Evolutionary conservation across 75 land plant species (phyloP), one percentile per base, ranked within the genome.

Genomic region (Sequoia sempervirens): DNA sequence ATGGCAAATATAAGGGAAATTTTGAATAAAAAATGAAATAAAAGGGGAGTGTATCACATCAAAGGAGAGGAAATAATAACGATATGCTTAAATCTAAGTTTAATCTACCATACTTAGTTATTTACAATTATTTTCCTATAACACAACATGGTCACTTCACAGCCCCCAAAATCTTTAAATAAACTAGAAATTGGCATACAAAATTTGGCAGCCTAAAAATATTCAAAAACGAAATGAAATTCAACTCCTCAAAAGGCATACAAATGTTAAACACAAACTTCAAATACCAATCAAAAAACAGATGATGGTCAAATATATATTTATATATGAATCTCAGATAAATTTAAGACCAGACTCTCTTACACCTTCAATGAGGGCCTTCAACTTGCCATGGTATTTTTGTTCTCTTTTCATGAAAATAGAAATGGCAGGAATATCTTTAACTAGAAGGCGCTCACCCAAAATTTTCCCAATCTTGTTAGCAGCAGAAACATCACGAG

Each of bases 371-470:
- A 96, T 83, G n/a, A 96, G 88, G 20, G 98, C 96, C 81, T 94
- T 96, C 38, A 94, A 88, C 86, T 94, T 94, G 23, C 98, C 98
- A 82, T 96, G 98, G 61, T 94, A 96, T 72, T 84, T 91, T 85
- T 96, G 96, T 13, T 93, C 94, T 78, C 91, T 88, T 83, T 89
- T 90, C 69, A 93, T 86, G 80, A 85, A 84, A 37, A 92, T 90
- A 58, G 91, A 40, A 28, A 96, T 90, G 28, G 92, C 94, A 20
- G 97, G 93, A 8, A 96, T 90, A n/a, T 89, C 87, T 80, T 92
- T 88, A 28, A 81, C 82, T 86, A 92, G 87, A 70, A 95, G 84
- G 17, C 99, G 83, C 70, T 92, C 90, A 0, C 90, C 97, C 47
- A 96, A 85, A 37, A 95, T 69, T 58, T 88, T 91, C 3, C 94